Evolutionary conservation across 805 yeast species (phyloP), one percentile per base, ranked within the genome.

Genomic region (Candida tallmaniae): DNA sequence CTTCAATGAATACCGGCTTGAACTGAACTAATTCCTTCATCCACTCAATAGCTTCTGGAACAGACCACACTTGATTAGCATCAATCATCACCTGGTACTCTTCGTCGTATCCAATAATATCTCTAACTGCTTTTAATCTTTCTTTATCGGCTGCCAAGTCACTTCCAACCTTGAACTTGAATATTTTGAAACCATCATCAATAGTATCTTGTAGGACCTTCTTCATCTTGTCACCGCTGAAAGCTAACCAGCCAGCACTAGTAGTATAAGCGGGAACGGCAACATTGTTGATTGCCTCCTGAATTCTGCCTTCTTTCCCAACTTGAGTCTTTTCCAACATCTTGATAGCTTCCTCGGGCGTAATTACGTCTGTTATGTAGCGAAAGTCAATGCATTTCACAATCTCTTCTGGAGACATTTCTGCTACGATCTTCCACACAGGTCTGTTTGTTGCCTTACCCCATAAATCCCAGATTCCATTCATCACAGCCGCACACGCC

Each of bases 221-320:
- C 29, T 55, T 54, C 65, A 65, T 63, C 36, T 64, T 65, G 18
- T 65, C 70, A 27, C 62, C 71, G 22, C 49, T 41, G 40, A 58
- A 65, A 5, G 67, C 70, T 12, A 65, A 49, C 71, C 71, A 65
- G 12, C 71, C 71, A 4, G 71, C 70, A 23, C 65, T 52, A n/a
- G 71, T 65, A 19, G 71, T 65, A 41, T 65, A 65, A 4, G 66
- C 66, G 3, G 69, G 71, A 16, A 65, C 71, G 2, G 69, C 70
- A 6, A 37, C 37, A 40, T 55, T 52, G 21, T 47, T 42, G 12
- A 42, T 29, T 4, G 68, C 69, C 13, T 29, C 46, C 18, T 39
- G 27, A 17, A 42, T 15, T 23, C 46, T 16, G 6, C 14, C 26
- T 12, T 47, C 54, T 43, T 62, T 65, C 7, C 60, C 65, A 1